Evolutionary conservation across 345 rosid genomes (phyloP), one percentile per base, ranked within the genome.

Genomic region (Aegle marmelos): DNA sequence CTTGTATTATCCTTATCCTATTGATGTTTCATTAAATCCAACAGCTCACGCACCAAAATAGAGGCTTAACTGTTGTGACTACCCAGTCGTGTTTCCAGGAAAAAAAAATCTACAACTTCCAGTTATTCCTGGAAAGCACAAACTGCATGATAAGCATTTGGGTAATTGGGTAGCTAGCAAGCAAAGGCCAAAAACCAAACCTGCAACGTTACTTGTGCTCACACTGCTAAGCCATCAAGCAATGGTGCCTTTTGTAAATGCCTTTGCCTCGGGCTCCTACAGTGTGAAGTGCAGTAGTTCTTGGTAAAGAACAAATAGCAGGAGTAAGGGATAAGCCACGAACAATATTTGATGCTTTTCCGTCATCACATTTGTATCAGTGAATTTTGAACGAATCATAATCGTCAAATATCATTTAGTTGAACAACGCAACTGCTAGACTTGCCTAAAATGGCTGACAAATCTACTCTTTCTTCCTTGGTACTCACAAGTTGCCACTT

Each of bases 61-160:
- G 10, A n/a, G 33, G 14, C 7, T 58, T 13, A 72, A 33, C 34
- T 72, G 9, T 21, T 33, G 65, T 72, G 33, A n/a, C 34, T 7
- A 53, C 21, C 4, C 57, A 74, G 58, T 45, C 76, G 5, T 73
- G 76, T n/a, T 59, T 73, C 27, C 57, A 19, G 68, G 71, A 19
- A 73, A 22, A 19, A 73, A 22, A 53, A 9, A 27, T 48, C 39
- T 41, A 21, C 69, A 9, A 41, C 58, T 30, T 28, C 45, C 21
- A 41, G 39, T 41, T 28, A 28, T 4, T 27, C 36, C 17, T 16
- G 60, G 77, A 45, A n/a, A 28, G 64, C 60, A 31, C 33, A 45
- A 28, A 31, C 22, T 75, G 77, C 58, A 19, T 74, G 41, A 74
- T 61, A 19, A 60, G 8, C 41, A 27, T 9, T 30, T 58, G 21